Base-by-base conservation (phyloP, 768 basidiomycete species). In the Atractiella rhizophila region DNA sequence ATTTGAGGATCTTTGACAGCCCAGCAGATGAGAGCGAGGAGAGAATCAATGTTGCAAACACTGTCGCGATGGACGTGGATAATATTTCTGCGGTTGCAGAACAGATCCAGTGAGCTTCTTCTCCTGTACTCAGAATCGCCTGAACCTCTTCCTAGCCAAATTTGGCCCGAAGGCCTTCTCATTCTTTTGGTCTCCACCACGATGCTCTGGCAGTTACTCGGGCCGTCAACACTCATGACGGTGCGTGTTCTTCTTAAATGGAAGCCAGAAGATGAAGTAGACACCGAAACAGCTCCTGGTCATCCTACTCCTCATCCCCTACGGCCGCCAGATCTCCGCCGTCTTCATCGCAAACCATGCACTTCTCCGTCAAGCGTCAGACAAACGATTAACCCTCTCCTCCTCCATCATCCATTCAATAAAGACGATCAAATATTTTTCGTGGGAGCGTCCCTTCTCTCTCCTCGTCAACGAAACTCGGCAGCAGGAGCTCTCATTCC, bases 381-480 rank as follows among this genome's bases (percentile, higher is more conserved):
- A 64, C 40, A 54, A 51, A 7, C 54, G 63, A 8, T 52, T 64
- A 15, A 56, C 59, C 30, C 51, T 58, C 24, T 56, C 60, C 7
- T 60, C 60, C 20, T 62, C 63, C 34, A 57, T 62, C 16, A 58
- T 64, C 32, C 44, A 49, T 2, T 56, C 61, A 15, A 56, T 63
- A 48, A 54, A 59, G 27, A 48, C 60, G 34, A 58, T 64, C 52
- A 62, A 62, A 38, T 62, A 57, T 51, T 39, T 43, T 30, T 32
- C 45, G 0, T 54, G 54, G 63, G 62, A 64, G 39, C 31, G 37
- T 8, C 58, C 57, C 32, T 62, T 62, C 48, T 49, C 54, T 38
- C 54, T n/a, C n/a, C n/a, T n/a, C n/a, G n/a, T n/a, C n/a, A n/a
- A n/a, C n/a, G n/a, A n/a, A n/a, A n/a, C n/a, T n/a, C n/a, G n/a